phyloP scores from a whole-genome alignment of 2,329 filamentous ascomycete species.

The Fusarium sacchari region DNA sequence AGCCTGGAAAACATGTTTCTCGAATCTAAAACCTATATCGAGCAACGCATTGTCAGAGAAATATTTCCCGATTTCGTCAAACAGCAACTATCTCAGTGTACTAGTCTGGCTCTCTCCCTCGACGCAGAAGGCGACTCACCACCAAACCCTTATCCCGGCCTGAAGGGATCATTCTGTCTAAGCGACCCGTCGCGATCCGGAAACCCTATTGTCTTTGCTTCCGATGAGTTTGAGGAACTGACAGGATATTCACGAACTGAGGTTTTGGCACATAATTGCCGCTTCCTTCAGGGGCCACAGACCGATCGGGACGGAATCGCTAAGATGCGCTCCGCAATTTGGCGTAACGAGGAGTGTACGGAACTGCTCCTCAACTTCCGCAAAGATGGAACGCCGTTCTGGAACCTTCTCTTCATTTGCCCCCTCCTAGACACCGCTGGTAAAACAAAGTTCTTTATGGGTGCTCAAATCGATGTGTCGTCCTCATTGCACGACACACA shows the following conservation, averaged over 20 bases:
- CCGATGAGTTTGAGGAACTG: constrained; percentile 62
- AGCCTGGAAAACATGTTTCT: constrained; percentile 57
- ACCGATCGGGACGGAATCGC: constrained; percentile 55
- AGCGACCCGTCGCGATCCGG: constrained; percentile 61
- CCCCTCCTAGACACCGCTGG: constrained; percentile 61
- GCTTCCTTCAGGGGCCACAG: constrained; percentile 59
- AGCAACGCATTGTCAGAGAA: constrained; percentile 55
- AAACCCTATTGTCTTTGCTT: constrained; percentile 61
- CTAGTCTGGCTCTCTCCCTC: constrained; percentile 56
- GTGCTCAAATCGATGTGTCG: constrained; percentile 67
- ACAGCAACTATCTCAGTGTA: constrained; percentile 59
- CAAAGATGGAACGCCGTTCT: constrained; percentile 63
- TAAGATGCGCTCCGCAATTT: constrained; percentile 55
- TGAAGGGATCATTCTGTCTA: constrained; percentile 68
- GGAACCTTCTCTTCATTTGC: constrained; percentile 65
- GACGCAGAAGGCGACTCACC: constrained; percentile 44
- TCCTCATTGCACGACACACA: constrained; percentile 60
- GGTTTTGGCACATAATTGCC: constrained; percentile 60
- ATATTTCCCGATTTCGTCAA: constrained; percentile 64
- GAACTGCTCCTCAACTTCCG: constrained; percentile 63
- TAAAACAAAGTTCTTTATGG: constrained; percentile 62
- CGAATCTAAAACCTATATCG: constrained; percentile 56
- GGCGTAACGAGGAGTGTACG: constrained; percentile 55
- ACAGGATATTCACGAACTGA: constrained; percentile 61
- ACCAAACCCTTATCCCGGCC: constrained; percentile 58